These are phyloP conservation scores for Glycine tomentella DNA, from an alignment of 306 rosid genomes.

Conservation along the genomic window DNA sequence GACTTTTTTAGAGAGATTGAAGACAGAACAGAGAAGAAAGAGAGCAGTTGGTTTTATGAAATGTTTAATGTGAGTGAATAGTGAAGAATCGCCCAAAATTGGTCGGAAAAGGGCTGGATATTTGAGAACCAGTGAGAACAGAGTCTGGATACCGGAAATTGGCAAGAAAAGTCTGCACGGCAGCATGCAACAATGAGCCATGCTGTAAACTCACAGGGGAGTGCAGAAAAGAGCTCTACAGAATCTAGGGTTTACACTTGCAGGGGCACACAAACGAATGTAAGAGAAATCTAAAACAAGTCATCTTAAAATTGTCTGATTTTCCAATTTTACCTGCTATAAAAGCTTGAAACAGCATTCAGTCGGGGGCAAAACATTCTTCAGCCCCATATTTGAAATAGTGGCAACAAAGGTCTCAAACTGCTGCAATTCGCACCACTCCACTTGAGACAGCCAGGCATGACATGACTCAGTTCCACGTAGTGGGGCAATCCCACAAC, in stretches of 20 bases:
- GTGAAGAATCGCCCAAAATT: neutral
- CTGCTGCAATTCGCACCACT: neutral
- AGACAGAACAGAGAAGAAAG: neutral
- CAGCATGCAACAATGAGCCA: neutral
- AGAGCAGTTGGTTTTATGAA: too few relatives aligned
- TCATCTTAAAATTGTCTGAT: neutral
- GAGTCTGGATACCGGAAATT: neutral
- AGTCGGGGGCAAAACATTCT: neutral
- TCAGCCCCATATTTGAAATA: neutral
- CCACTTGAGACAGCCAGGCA: neutral
- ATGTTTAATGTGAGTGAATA: neutral
- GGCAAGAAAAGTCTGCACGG: neutral
- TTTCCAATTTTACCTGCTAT: neutral
- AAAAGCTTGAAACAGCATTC: neutral
- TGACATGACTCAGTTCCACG: neutral
- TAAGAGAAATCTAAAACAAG: neutral
- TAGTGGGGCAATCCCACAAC: neutral
- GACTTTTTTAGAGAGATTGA: neutral
- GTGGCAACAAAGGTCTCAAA: neutral
- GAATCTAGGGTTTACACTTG: neutral
- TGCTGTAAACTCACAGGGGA: neutral
- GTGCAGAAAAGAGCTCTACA: neutral
- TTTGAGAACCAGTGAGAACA: neutral
- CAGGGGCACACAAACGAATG: neutral
- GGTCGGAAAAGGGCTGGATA: neutral